Conservation (phyloP, 345 rosid species). For the Populus ilicifolia region DNA sequence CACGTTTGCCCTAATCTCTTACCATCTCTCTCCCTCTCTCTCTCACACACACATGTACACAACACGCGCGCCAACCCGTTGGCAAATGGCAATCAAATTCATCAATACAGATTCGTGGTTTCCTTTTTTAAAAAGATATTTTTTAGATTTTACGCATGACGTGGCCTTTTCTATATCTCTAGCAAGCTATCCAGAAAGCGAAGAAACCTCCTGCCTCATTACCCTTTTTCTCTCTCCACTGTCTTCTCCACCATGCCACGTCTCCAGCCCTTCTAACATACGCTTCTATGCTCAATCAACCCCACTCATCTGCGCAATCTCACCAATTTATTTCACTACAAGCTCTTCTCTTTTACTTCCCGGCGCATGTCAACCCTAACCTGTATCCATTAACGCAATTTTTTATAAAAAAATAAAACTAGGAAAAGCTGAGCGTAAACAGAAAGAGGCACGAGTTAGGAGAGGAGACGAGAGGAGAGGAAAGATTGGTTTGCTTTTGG, state of each 20-base stretch:
- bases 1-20: no score
- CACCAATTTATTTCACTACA: conserved; percentile 14
- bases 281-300: conserved; percentile 16
- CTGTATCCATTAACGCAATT: background rate
- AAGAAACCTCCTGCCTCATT: background rate
- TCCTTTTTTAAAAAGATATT: no score
- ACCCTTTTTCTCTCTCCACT: conserved; percentile 27
- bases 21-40: no score
- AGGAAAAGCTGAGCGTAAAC: background rate
- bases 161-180: conserved; percentile 62
- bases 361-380: conserved; percentile 5
- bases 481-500: no score
- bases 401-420: background rate
- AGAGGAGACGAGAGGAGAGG: background rate
- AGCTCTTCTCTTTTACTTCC: background rate
- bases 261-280: conserved; percentile 23
- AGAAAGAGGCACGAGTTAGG: background rate
- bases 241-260: conserved; percentile 33
- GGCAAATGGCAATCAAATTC: no score
- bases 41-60: no score
- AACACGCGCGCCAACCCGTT: no score
- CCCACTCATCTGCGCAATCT: conserved; percentile 13
- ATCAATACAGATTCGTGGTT: no score
- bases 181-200: conserved; percentile 43
- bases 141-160: conserved; percentile 24